Evolutionary conservation across 768 basidiomycete species (phyloP).

Genomic region (Amanita jacksonii): DNA sequence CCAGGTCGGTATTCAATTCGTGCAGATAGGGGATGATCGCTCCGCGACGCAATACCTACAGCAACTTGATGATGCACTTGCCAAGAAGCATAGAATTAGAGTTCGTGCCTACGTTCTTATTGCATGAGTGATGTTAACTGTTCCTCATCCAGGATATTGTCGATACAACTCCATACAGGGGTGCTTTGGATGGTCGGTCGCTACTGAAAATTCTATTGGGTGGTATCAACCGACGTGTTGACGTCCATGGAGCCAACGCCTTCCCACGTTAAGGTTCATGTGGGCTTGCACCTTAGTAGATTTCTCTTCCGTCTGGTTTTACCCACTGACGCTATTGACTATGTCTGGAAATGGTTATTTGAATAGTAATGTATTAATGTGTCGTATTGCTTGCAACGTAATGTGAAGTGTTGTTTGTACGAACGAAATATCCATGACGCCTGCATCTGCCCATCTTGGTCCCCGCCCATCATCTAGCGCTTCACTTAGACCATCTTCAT

Average conservation of each 20-base stretch:
- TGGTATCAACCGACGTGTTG: constrained; percentile 45
- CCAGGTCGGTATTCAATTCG: constrained; percentile 61
- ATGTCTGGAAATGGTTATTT: too few species aligned
- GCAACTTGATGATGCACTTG: constrained; percentile 50
- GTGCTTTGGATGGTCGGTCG: constrained; percentile 33
- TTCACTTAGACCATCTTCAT: constrained; percentile 34
- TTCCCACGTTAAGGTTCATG: not conserved
- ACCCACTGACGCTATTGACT: not conserved
- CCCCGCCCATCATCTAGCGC: constrained; percentile 32
- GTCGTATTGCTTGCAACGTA: not conserved
- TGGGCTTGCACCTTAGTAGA: not conserved
- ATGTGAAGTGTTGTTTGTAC: not conserved
- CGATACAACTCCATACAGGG: constrained; percentile 50
- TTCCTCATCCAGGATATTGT: constrained; percentile 46
- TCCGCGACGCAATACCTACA: constrained; percentile 33
- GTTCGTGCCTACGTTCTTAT: constrained; percentile 17
- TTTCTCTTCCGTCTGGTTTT: not conserved
- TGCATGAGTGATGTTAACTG: not conserved
- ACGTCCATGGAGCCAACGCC: constrained; percentile 6
- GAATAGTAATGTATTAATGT: not conserved
- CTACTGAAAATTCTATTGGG: constrained; percentile 58
- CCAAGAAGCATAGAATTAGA: constrained; percentile 29
- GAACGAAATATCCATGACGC: too few species aligned
- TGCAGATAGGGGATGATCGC: constrained; percentile 52
- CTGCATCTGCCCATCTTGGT: not conserved